phyloP scores from a whole-genome alignment of 2,329 filamentous ascomycete species.

The Alternaria angustiovoidea region DNA sequence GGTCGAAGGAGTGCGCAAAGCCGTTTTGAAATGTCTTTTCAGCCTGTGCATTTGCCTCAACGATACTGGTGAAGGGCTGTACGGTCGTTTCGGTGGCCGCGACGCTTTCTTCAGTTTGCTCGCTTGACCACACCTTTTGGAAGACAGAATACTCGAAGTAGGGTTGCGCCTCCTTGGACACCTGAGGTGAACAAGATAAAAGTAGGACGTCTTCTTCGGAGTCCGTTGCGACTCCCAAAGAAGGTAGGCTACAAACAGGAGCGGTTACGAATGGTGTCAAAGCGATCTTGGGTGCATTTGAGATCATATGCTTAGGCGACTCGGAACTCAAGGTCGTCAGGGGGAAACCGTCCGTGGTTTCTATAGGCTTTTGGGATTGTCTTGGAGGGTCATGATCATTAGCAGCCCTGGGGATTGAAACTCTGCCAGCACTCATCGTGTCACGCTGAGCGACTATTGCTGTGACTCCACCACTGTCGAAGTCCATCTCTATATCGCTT shows the following conservation, averaged over 20 bases:
- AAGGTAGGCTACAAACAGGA: not conserved
- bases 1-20: conserved; percentile 6
- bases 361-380: not conserved
- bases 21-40: conserved; percentile 16
- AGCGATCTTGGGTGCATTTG: not conserved
- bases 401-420: not conserved
- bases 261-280: not conserved
- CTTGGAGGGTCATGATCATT: not conserved
- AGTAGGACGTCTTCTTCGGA: not conserved
- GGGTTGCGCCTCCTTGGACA: conserved; percentile 18
- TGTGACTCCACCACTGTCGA: not conserved
- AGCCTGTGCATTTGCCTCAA: conserved; percentile 28
- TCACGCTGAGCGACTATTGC: not conserved
- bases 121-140: conserved; percentile 24
- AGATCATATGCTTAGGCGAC: not conserved
- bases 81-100: conserved; percentile 10
- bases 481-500: not conserved
- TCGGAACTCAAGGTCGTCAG: not conserved
- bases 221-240: not conserved
- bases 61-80: conserved; percentile 19
- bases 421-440: not conserved
- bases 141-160: conserved; percentile 38
- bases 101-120: conserved; percentile 4
- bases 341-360: not conserved
- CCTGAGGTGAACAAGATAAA: not conserved